Conservation (phyloP, 352 stramenopile species). For the Phytophthora ramorum region DNA sequence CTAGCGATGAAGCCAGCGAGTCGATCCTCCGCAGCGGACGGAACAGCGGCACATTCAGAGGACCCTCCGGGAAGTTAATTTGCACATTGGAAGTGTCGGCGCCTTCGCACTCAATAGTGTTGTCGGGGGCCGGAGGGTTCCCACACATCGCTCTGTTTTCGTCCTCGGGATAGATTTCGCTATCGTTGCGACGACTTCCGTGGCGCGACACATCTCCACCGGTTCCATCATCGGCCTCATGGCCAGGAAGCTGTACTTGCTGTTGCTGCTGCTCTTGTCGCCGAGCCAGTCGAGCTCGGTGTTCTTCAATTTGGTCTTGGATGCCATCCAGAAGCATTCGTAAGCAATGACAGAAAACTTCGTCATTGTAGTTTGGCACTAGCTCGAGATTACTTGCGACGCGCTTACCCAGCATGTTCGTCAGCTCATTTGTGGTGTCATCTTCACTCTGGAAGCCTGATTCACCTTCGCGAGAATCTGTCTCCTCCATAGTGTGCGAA, state of each 20-base stretch:
- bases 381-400: conserved; percentile 34
- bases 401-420: conserved; percentile 11
- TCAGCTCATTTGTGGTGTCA: conserved; percentile 6
- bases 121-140: conserved; percentile 6
- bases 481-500: conserved; percentile 34
- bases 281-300: conserved; percentile 56
- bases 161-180: conserved; percentile 23
- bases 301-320: conserved; percentile 85
- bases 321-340: conserved; percentile 80
- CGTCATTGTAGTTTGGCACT: conserved; percentile 60
- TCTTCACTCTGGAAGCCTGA: conserved; percentile 18
- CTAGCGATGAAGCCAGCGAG: conserved; percentile 29
- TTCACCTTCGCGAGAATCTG: conserved; percentile 29
- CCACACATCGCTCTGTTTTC: conserved; percentile 24
- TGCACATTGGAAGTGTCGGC: conserved; percentile 21
- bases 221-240: conserved; percentile 26
- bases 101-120: conserved; percentile 26
- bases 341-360: conserved; percentile 70
- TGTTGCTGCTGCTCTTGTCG: conserved; percentile 41
- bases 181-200: conserved; percentile 26
- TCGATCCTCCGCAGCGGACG: conserved; percentile 29
- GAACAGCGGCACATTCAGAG: conserved; percentile 31
- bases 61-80: conserved; percentile 25
- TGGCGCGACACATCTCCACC: conserved; percentile 15
- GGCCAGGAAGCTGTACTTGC: conserved; percentile 35